These are phyloP conservation scores for Apophysomyces sp. DNA, from an alignment of 371 early-diverging fungal genomes.

Conservation along the genomic window DNA sequence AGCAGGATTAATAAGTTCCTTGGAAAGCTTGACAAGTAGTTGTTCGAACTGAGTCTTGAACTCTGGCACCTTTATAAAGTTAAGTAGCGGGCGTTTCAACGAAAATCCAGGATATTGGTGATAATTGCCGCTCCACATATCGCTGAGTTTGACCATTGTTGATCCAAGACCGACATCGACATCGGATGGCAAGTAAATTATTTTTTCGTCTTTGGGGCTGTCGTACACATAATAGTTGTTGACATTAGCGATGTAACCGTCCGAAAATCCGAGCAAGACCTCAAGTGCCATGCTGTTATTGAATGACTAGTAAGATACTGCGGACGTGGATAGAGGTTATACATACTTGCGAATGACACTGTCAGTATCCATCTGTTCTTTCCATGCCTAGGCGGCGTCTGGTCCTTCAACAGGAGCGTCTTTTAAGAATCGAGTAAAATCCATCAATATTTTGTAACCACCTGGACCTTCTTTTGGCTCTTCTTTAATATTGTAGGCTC, in stretches of 20 bases:
- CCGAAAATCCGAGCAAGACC: slow-evolving; percentile 13
- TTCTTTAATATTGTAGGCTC: neutral
- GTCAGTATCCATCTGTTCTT: slow-evolving; percentile 10
- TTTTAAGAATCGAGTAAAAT: slow-evolving; percentile 16
- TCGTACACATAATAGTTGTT: slow-evolving; percentile 28
- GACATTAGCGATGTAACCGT: slow-evolving; percentile 12
- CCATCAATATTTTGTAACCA: slow-evolving; percentile 7
- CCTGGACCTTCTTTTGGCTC: slow-evolving; percentile 5
- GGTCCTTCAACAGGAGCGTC: slow-evolving; percentile 9
- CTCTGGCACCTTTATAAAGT: slow-evolving; percentile 10
- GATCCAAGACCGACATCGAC: slow-evolving; percentile 33
- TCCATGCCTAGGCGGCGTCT: slow-evolving; percentile 9
- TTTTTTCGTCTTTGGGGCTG: slow-evolving; percentile 1
- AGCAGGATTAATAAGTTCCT: slow-evolving; percentile 12
- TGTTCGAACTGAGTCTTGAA: slow-evolving; percentile 28
- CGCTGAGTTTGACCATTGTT: slow-evolving; percentile 6
- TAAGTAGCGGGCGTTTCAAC: slow-evolving; percentile 11
- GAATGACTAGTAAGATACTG: neutral
- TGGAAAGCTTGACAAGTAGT: slow-evolving; percentile 9
- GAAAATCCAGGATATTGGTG: slow-evolving; percentile 21
- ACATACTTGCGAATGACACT: slow-evolving; percentile 21
- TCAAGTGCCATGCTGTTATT: slow-evolving; percentile 23
- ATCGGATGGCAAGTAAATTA: slow-evolving; percentile 32
- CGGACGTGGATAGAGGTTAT: neutral
- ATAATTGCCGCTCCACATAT: slow-evolving; percentile 31